Evolutionary conservation across 129 eudicot genomes (phyloP), one percentile per base, ranked within the genome.

Genomic region (Lactuca sativa): DNA sequence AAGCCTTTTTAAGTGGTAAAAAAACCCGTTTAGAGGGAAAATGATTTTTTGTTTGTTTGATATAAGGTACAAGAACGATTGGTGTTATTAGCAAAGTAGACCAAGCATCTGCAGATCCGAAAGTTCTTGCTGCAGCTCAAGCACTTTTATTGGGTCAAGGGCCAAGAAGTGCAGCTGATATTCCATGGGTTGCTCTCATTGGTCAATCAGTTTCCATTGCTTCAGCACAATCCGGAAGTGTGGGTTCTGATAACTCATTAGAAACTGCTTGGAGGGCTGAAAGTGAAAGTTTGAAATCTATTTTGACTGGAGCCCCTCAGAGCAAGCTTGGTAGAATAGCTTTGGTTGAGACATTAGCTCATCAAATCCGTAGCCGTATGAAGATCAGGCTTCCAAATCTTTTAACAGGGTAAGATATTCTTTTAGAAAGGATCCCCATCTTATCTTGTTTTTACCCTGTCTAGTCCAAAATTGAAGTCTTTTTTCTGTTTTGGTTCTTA

Each of bases 211-310:
- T 95, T 78, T 71, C 99, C 60, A 90, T 95, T 71, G 97, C 99
- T 31, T 85, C 99, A 34, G 81, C 95, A 38, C 97, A 89, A 59
- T 85, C 99, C 6, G 96, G 98, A 71, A 82, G 70, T n/a, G 88
- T 75, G 70, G 98, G 97, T 34, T 71, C 96, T 15, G 97, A 90
- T 74, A 90, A 82, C 82, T 95, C 99, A 5, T 72, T 95, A 63
- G 97, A 95, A 82, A 85, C 96, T 64, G 96, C 99, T 66, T 95
- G 96, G 99, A 84, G 89, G 32, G 99, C 96, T 49, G 99, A 95
- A 80, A 88, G 93, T 77, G 99, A 95, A 74, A 95, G 99, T 43
- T 79, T 95, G 41, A 95, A 95, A 77, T 90, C 99, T 3, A 95
- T 95, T 33, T 78, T 95, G 49, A 82, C 93, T 1, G 97, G 99